Base-by-base conservation (phyloP, 2,329 filamentous ascomycete species). In the Aspergillus puulaauensis region DNA sequence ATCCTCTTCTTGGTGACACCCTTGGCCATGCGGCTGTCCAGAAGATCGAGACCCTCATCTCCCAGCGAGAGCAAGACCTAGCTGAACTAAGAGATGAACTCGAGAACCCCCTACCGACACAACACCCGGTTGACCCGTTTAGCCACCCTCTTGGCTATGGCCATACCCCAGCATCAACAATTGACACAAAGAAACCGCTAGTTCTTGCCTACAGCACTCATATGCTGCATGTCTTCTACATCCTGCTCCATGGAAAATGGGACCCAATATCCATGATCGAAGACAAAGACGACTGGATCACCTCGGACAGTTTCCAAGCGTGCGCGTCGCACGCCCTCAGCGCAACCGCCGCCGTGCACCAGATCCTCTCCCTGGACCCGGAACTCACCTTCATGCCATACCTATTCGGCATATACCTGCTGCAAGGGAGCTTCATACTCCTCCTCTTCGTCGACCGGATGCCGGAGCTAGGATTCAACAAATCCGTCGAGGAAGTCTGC, bases 271-370 rank as follows among this genome's bases (percentile, higher is more conserved):
- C 54, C 19, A 57, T 57, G 54, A 57, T 57, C n/a, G 54, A 57
- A 14, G 54, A 57, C n/a, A 51, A 57, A n/a, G 54, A 57, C 14
- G 54, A 57, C 15, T 57, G 54, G 54, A 57, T 57, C 21, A 57
- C 48, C 17, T 57, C 54, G 41, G 54, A 57, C n/a, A 57, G 54
- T 9, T 57, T 57, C 17, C 48, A 57, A 24, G 46, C 48, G 2
- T 57, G 54, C 23, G 54, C 54, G n/a, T 57, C 54, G 4, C 54
- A 57, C 12, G 54, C 54, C 2, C 54, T 57, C 40, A 52, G 54
- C 33, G 54, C 54, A 11, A 57, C 54, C 4, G 54, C 54, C 1
- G 54, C 54, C 9, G 54, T 57, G 9, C 48, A 52, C 43, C 54
- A 57, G n/a, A 57, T 57, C 35, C 54, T 57, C n/a, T 41, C 54